Evolutionary conservation across 345 rosid species (phyloP), one percentile per base, ranked within the genome.

Genomic region (Euphorbia pulcherrima): DNA sequence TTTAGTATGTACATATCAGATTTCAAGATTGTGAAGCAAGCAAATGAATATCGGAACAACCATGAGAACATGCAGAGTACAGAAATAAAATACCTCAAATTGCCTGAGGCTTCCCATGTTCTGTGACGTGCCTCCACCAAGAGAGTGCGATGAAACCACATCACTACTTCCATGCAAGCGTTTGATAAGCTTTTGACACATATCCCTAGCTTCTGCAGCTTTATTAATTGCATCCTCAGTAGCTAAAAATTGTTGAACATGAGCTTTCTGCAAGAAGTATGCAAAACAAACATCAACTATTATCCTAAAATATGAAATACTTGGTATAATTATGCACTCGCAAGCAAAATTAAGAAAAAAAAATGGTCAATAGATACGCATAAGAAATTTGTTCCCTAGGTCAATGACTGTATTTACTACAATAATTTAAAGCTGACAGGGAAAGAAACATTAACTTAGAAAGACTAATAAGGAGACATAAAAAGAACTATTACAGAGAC

Each of bases 211-310:
- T 80, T 90, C 96, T 29, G 87, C 87, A 76, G 96, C 89, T 85
- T 87, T 92, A 81, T 88, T 90, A 50, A 85, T 79, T 54, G 98
- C 89, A 82, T 88, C 96, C 83, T 92, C 96, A 78, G 97, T 90
- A 47, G 93, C 97, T 79, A 90, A 76, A 86, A 92, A 90, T 80
- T 90, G 98, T 74, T 92, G 92, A 72, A 90, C 96, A 77, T 92
- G 97, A 52, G 97, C 98, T 84, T 92, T 88, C 96, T 89, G 82
- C 51, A 72, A 27, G 72, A 6, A 72, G 41, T 27, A 62, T 24
- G 70, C 53, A 56, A 59, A 63, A 37, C 29, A 50, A 23, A 47
- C 47, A 72, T 74, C 69, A 80, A 52, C 26, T 64, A 47, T 65
- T 26, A 48, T 27, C 50, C 21, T 20, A 28, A 69, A 3, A 68